These are phyloP conservation scores for Smittium mucronatum DNA, from an alignment of 371 early-diverging fungal species.

Conservation along the genomic window DNA sequence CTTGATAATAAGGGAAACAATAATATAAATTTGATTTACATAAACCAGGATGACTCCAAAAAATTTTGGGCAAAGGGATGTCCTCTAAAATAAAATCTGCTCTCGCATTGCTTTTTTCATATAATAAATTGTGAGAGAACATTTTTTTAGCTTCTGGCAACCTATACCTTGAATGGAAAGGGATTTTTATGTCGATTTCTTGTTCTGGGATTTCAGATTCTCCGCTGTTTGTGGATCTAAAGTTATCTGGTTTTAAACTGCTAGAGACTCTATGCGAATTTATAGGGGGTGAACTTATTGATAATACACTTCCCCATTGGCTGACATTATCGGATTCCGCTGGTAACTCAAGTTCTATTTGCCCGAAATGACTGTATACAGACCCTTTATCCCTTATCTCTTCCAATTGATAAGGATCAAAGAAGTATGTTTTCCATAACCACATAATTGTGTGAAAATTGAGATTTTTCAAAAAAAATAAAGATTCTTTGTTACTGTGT, in stretches of 20 bases:
- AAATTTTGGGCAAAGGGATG: not conserved
- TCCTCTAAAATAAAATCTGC: not conserved
- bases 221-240: not conserved
- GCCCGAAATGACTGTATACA: not conserved
- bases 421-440: constrained; percentile 5
- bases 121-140: not conserved
- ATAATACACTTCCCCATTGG: constrained; percentile 10
- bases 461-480: not conserved
- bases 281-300: not conserved
- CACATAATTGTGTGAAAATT: not conserved
- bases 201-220: not conserved
- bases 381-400: not conserved
- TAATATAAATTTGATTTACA: not conserved
- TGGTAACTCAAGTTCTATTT: constrained; percentile 9
- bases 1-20: not conserved
- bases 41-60: not conserved
- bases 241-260: not conserved
- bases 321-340: not conserved
- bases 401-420: constrained; percentile 11
- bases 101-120: not conserved
- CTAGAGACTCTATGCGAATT: not conserved
- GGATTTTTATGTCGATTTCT: not conserved
- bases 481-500: not conserved
- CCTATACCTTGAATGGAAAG: constrained; percentile 9
- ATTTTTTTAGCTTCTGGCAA: not conserved